Evolutionary conservation across 2,329 filamentous ascomycete species (phyloP).

Genomic region (Daldinia sp.): DNA sequence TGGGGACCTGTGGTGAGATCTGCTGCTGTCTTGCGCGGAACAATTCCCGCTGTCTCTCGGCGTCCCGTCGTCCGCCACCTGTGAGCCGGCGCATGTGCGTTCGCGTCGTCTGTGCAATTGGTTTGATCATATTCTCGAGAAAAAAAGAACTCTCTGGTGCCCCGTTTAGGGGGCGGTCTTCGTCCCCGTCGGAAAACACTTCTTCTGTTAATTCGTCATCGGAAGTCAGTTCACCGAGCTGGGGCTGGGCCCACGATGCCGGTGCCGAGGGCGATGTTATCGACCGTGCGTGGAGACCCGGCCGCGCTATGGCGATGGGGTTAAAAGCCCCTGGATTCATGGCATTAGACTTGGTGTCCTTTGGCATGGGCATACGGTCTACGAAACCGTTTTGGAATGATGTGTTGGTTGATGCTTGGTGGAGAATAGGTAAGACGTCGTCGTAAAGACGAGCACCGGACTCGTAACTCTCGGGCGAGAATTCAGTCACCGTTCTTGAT

Average conservation of each 20-base stretch:
- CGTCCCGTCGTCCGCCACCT: conserved; percentile 57
- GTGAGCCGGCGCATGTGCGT: conserved; percentile 70
- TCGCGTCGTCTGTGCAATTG: conserved; percentile 64
- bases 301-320: conserved; percentile 58
- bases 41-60: conserved; percentile 48
- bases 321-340: conserved; percentile 71
- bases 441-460: conserved; percentile 87
- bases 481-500: conserved; percentile 70
- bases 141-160: conserved; percentile 59
- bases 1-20: conserved; percentile 53
- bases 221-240: conserved; percentile 69
- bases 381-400: conserved; percentile 90
- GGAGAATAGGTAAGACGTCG: conserved; percentile 87
- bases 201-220: conserved; percentile 81
- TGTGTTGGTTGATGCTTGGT: conserved; percentile 82
- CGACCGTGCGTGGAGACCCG: conserved; percentile 79
- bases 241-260: conserved; percentile 59
- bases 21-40: conserved; percentile 47
- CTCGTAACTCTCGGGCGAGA: conserved; percentile 71
- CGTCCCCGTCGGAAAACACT: conserved; percentile 80
- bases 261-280: conserved; percentile 80
- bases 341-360: conserved; percentile 66
- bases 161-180: conserved; percentile 49
- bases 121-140: conserved; percentile 68
- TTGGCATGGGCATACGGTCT: conserved; percentile 71